Evolutionary conservation across 257 asterid species (phyloP), one percentile per base, ranked within the genome.

Genomic region (Solanum chmielewskii): DNA sequence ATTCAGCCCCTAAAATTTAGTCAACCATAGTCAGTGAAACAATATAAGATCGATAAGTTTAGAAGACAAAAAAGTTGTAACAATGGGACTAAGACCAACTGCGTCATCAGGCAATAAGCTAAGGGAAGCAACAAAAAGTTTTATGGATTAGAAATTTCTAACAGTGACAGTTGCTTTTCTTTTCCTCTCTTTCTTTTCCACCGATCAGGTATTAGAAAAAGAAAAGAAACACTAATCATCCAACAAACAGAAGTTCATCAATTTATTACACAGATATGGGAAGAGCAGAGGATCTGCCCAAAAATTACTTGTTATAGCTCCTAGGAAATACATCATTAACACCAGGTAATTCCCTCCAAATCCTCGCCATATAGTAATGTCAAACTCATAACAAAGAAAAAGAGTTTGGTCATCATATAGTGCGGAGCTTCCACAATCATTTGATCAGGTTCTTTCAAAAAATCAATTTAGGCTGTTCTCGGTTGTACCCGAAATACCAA

Each of bases 1-100:
- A 91, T 96, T 96, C 69, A 96, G 89, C 84, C 98, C 98, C 98
- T 96, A 88, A 52, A 89, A 89, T 92, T 70, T 88, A 80, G 83
- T 64, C 66, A 88, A 89, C 47, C 25, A 85, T 90, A 83, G 85
- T 45, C 60, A 75, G 70, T 85, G 44, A 66, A 78, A 78, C 66
- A 78, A 78, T 45, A 78, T 45, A 66, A 78, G 66, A 78, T 27
- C 39, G 90, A 44, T 39, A 83, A 87, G 29, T 35, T 84, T 82
- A 39, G 35, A 76, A 83, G 59, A 39, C 75, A 45, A 44, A 45
- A 78, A 27, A 47, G 42, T 78, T 45, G 64, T 25, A 44, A 78
- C 21, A 25, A n/a, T 44, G 8, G 16, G 84, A 35, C 64, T 44
- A 77, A 45, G 15, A 76, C 37, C 84, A 25, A 25, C 64, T 14